Base-by-base conservation (phyloP, 1,284 basidiomycete genomes). In the Gymnopus androsaceus region DNA sequence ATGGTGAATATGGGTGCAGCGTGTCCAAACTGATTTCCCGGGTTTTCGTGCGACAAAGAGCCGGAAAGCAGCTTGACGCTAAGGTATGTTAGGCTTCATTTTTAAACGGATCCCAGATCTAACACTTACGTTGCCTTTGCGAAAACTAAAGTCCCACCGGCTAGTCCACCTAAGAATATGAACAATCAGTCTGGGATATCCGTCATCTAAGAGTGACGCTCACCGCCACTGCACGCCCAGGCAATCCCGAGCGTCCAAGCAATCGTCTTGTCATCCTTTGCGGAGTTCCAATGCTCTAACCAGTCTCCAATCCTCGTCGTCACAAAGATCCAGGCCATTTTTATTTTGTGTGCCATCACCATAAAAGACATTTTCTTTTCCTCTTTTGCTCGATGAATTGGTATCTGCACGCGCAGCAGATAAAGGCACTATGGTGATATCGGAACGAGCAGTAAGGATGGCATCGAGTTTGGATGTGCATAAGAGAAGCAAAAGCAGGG, bases 181-280 rank as follows among this genome's bases (percentile, higher is more conserved):
- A 11, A 4, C 14, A 11, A 8, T 11, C 36, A 15, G 36, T 17
- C 36, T 17, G 19, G 14, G 36, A 8, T 15, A 38, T 38, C 5
- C 36, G 14, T 38, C n/a, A n/a, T n/a, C n/a, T 37, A 15, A 37
- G 19, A 8, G n/a, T 38, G n/a, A 19, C 38, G 28, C 41, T 27
- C 41, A 42, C 91, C 87, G 3, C 48, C 95, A 28, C 94, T 94
- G 56, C 92, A 93, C 1, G 92, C 90, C 94, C 94, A 98, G 0
- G 88, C 89, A 49, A 97, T 91, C 5, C 94, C 95, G 45, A 95
- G 80, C 14, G 92, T 87, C 90, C 93, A 96, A 3, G 87, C 86
- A 45, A 97, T 76, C 44, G 87, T 84, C 62, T 83, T 87, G 65
- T 97, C 94, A 61, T 90, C 87, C 59, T 91, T 87, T 4, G 87